Evolutionary conservation across 2,329 filamentous ascomycete genomes (phyloP).

Genomic region (Trichophyton rubrum): DNA sequence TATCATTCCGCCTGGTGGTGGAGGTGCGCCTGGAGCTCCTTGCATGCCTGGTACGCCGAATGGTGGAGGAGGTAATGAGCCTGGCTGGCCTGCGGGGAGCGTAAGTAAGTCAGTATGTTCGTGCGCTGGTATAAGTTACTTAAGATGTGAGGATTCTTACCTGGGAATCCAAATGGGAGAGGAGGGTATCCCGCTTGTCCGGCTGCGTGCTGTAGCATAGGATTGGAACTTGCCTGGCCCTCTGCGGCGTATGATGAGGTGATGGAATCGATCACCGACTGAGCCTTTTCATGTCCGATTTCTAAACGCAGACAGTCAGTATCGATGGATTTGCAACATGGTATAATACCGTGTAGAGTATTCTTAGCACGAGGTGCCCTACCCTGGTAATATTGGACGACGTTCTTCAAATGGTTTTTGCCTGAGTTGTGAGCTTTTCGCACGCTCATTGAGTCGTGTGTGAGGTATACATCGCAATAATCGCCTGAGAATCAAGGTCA

Average conservation of each 20-base stretch:
- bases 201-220: constrained; percentile 59
- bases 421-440: constrained; percentile 97
- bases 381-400: constrained; percentile 98
- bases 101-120: not conserved
- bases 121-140: not conserved
- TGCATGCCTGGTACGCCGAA: constrained; percentile 42
- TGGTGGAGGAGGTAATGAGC: constrained; percentile 43
- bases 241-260: constrained; percentile 91
- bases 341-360: not conserved
- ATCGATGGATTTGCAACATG: not conserved
- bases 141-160: constrained; percentile 29
- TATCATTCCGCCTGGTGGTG: constrained; percentile 25
- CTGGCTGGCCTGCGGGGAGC: constrained; percentile 20
- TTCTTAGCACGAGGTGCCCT: constrained; percentile 14
- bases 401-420: constrained; percentile 91
- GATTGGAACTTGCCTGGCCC: constrained; percentile 75
- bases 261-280: constrained; percentile 96
- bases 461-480: constrained; percentile 99
- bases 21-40: constrained; percentile 27
- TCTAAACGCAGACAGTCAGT: constrained; percentile 40
- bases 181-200: constrained; percentile 27
- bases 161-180: constrained; percentile 52
- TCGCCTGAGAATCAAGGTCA: constrained; percentile 44
- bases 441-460: constrained; percentile 99
- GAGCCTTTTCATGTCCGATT: constrained; percentile 96